phyloP scores from a whole-genome alignment of 202 grass and related monocot genomes.

The Panicum hallii region DNA sequence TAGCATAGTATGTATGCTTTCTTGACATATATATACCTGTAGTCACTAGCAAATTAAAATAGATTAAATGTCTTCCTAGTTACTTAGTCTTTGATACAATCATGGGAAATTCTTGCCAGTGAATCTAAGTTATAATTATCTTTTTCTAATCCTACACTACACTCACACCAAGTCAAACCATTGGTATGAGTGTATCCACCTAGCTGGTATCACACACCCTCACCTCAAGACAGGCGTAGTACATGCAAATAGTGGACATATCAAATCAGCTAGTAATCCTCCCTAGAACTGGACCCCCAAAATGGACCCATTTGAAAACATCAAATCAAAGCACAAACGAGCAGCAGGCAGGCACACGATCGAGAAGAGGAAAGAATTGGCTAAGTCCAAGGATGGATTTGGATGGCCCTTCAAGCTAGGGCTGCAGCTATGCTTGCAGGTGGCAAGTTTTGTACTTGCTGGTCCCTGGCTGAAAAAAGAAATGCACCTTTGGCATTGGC shows the following conservation, averaged over 20 bases:
- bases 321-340: constrained; percentile 44
- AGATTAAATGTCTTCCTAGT: not conserved
- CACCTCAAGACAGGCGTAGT: constrained; percentile 51
- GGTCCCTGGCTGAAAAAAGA: constrained; percentile 55
- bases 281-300: constrained; percentile 64
- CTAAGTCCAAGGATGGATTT: constrained; percentile 63
- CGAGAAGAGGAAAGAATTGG: constrained; percentile 45
- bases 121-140: not conserved
- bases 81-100: not conserved
- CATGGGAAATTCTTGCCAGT: not conserved
- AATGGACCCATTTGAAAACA: constrained; percentile 36
- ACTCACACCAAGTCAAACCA: constrained; percentile 50
- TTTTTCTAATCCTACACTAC: constrained; percentile 18
- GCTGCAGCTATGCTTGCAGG: constrained; percentile 45
- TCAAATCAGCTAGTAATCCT: constrained; percentile 49
- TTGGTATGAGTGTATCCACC: constrained; percentile 49
- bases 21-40: no score
- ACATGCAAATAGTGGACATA: constrained; percentile 38
- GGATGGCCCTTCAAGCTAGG: constrained; percentile 65
- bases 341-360: constrained; percentile 13
- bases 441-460: constrained; percentile 46
- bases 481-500: constrained; percentile 26
- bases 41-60: not conserved
- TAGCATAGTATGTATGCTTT: no score
- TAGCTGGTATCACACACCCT: constrained; percentile 33